Base-by-base conservation (phyloP, 805 yeast species). In the Wickerhamiella spandovensis region DNA sequence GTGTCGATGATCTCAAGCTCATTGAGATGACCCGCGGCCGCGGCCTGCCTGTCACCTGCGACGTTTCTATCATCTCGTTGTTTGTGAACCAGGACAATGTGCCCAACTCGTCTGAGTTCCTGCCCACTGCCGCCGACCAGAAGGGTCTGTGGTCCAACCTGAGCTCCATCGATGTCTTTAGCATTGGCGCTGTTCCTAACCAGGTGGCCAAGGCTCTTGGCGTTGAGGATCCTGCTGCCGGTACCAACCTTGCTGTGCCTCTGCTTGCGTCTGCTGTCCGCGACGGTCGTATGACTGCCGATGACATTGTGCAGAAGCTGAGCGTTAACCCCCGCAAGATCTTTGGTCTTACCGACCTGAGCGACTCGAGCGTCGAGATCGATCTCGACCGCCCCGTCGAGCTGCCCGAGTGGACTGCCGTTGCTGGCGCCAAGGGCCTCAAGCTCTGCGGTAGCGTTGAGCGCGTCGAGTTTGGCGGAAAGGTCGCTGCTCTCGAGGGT, bases 401-500 rank as follows among this genome's bases (percentile, higher is more conserved):
- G n/a, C 67, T 76, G 10, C 59, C 71, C 52, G 69, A 68, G 56
- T 55, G 64, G 44, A 64, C 69, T 42, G 63, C 72, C 30, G 76
- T 80, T 77, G 35, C 17, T 22, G 38, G 24, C 8, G 24, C 38
- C 9, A 73, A 82, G 49, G 82, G 82, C 54, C 76, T 79, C 56
- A 70, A 71, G 48, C 72, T 86, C 62, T 75, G 71, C 53, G 97
- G 97, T 55, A 81, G 87, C 61, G 83, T 90, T 62, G 95, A 88
- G 67, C 79, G 97, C 67, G 97, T 90, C 47, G 75, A 81, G 57
- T 72, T 84, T 65, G 78, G 81, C 54, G 82, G 79, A 51, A 81
- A 82, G 64, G 84, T 95, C 49, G 84, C 82, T 48, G 84, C 87
- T 56, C 74, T 88, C 57, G 96, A 90, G 64, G 95, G 95, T 57